These are phyloP conservation scores for Emmonsia crescens DNA, from an alignment of 2,329 filamentous ascomycete species.

Conservation along the genomic window DNA sequence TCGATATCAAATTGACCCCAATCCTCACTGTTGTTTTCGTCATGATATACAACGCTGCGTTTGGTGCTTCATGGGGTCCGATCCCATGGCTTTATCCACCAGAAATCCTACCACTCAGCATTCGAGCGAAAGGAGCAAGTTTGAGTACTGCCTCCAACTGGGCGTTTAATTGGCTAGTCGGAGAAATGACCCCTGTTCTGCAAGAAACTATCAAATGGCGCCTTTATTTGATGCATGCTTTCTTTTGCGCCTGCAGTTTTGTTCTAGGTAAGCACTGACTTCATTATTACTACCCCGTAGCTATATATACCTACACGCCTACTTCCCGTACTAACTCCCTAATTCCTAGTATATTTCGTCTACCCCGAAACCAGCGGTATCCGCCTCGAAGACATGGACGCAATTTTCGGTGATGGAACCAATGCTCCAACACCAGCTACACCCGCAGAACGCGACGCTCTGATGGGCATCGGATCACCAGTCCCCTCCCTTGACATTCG, in stretches of 20 bases:
- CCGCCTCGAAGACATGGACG: constrained; percentile 92
- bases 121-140: constrained; percentile 92
- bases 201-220: constrained; percentile 91
- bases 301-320: not conserved
- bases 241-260: constrained; percentile 92
- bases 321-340: not conserved
- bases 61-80: constrained; percentile 94
- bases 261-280: constrained; percentile 65
- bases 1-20: constrained; percentile 68
- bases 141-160: constrained; percentile 94
- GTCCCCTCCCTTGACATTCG: constrained; percentile 66
- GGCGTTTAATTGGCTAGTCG: constrained; percentile 97
- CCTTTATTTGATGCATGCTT: constrained; percentile 87
- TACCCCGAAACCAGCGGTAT: constrained; percentile 96
- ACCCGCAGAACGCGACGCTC: constrained; percentile 67
- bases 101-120: constrained; percentile 95
- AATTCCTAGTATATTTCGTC: constrained; percentile 71
- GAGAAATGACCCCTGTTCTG: constrained; percentile 85
- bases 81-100: constrained; percentile 98
- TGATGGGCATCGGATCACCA: constrained; percentile 69
- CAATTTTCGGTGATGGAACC: constrained; percentile 84
- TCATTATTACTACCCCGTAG: constrained; percentile 2
- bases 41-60: constrained; percentile 97
- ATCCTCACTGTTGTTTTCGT: constrained; percentile 85
- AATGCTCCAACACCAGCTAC: constrained; percentile 70